These are phyloP conservation scores for Calocybe cyanea DNA, from an alignment of 768 basidiomycete species.

Conservation along the genomic window DNA sequence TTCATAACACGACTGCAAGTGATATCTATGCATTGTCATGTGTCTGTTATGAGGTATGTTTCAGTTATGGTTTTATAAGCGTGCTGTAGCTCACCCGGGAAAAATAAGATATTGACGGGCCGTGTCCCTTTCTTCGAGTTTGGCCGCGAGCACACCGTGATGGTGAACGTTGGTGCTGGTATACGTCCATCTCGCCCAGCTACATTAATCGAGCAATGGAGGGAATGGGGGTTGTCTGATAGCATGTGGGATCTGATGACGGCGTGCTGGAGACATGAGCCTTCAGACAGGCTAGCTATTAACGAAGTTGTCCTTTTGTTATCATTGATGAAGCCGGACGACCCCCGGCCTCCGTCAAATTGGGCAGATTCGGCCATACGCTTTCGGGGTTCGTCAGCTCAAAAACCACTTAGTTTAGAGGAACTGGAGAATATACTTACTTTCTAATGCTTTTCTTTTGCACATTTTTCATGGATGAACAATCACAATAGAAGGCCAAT, in stretches of 20 bases:
- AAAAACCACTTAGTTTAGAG: neutral
- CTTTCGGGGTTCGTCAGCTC: neutral
- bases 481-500: no score
- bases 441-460: no score
- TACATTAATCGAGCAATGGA: neutral
- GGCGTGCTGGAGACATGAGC: neutral
- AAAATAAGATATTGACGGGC: neutral
- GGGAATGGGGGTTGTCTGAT: neutral
- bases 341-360: neutral
- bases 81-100: neutral
- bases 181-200: neutral
- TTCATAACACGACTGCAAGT: neutral
- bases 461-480: no score
- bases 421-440: neutral
- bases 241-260: conserved; percentile 1
- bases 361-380: neutral
- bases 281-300: neutral
- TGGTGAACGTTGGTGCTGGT: neutral
- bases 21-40: neutral
- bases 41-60: no score
- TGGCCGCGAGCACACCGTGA: neutral
- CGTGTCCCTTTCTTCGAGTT: neutral
- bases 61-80: no score
- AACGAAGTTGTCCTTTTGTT: neutral
- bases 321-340: neutral